Conservation (phyloP, 495 filamentous ascomycete species). For the Penicillium daleae region DNA sequence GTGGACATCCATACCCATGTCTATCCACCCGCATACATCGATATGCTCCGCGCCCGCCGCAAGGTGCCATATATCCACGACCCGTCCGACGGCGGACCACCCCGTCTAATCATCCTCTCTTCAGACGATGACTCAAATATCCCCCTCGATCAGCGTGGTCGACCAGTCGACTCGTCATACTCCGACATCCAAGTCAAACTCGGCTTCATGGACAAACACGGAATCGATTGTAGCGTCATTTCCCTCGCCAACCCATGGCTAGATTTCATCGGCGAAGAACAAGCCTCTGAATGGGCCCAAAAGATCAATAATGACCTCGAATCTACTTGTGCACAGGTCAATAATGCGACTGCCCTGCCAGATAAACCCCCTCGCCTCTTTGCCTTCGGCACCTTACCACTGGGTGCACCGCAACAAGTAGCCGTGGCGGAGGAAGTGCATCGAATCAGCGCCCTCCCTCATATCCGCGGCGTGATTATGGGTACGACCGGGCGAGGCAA, state of each 20-base stretch:
- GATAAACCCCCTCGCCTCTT: slow-evolving; percentile 50
- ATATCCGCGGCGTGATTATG: slow-evolving; percentile 84
- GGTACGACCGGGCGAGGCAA: slow-evolving; percentile 81
- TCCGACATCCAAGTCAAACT: slow-evolving; percentile 74
- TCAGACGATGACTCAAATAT: slow-evolving; percentile 62
- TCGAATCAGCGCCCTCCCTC: slow-evolving; percentile 59
- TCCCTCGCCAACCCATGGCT: slow-evolving; percentile 96
- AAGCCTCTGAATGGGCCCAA: slow-evolving; percentile 63
- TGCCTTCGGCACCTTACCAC: slow-evolving; percentile 80
- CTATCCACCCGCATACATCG: slow-evolving; percentile 84
- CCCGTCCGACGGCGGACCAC: slow-evolving; percentile 56
- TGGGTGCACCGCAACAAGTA: slow-evolving; percentile 64
- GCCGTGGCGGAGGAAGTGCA: slow-evolving; percentile 65
- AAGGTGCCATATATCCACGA: slow-evolving; percentile 80
- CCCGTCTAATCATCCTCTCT: slow-evolving; percentile 79
- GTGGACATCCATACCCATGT: slow-evolving; percentile 96
- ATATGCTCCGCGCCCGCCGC: slow-evolving; percentile 74
- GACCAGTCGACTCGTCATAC: slow-evolving; percentile 77
- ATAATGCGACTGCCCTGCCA: slow-evolving; percentile 33
- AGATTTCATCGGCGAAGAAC: slow-evolving; percentile 71
- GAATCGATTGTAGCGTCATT: slow-evolving; percentile 81
- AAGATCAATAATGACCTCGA: slow-evolving; percentile 80
- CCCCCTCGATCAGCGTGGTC: slow-evolving; percentile 58
- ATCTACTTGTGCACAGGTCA: slow-evolving; percentile 60
- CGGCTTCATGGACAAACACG: slow-evolving; percentile 83